Percentiles rank a stretch among this genome's conserved stretches.
These are phyloP conservation scores for Trichophyton benhamiae DNA, from an alignment of 2,329 filamentous ascomycete species.

Conservation along the genomic window DNA sequence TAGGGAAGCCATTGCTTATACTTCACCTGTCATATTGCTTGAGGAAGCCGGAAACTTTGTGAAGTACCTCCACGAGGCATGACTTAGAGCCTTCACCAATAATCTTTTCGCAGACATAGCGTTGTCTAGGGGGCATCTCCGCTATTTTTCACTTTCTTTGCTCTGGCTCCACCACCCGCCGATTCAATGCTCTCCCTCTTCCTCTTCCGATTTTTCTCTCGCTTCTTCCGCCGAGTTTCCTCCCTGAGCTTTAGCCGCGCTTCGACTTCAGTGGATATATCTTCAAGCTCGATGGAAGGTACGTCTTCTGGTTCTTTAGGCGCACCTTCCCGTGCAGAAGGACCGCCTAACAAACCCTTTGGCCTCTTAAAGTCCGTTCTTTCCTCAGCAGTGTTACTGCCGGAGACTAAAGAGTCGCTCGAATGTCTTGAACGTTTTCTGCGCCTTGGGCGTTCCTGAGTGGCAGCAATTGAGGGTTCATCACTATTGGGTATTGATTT, in stretches of 20 bases:
- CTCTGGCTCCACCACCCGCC: background rate
- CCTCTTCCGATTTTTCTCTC: conserved; percentile 29
- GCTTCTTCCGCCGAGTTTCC: conserved; percentile 23
- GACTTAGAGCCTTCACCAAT: too few species aligned
- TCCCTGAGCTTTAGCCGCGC: conserved; percentile 33
- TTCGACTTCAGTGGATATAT: conserved; percentile 37
- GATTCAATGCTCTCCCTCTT: conserved; percentile 30
- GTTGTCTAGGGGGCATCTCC: background rate
- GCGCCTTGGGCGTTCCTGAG: conserved; percentile 7
- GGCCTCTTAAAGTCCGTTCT: conserved; percentile 3
- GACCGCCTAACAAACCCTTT: conserved; percentile 18
- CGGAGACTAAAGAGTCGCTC: background rate
- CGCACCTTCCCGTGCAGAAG: background rate
- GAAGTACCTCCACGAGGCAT: too few species aligned
- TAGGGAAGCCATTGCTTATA: too few species aligned
- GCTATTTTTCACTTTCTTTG: background rate
- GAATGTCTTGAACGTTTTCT: conserved; percentile 15
- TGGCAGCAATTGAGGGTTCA: conserved; percentile 10
- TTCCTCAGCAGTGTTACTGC: background rate
- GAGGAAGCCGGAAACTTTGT: too few species aligned
- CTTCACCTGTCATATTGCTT: too few species aligned
- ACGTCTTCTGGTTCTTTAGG: background rate
- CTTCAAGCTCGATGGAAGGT: conserved; percentile 25
- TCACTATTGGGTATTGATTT: conserved; percentile 14
- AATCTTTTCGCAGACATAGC: too few species aligned